Conservation (phyloP, 139 green algal genomes). For the Chlamydomonas eustigma region DNA sequence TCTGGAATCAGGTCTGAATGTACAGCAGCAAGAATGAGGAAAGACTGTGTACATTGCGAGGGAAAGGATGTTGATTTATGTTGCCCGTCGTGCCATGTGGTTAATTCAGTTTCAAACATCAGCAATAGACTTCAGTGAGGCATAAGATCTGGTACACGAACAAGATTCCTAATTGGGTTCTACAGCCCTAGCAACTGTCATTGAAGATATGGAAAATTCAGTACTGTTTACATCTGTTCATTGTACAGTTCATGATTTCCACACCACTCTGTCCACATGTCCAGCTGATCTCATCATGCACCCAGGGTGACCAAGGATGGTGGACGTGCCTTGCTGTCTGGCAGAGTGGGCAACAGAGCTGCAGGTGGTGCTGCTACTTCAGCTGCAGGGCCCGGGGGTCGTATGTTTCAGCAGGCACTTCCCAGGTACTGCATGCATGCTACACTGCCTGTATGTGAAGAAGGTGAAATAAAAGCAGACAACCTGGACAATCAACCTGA, state of each 20-base stretch:
- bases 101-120: not conserved
- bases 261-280: not conserved
- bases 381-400: not conserved
- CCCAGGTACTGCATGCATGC: not conserved
- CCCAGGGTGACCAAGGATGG: not conserved
- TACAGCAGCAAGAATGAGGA: not conserved
- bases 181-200: not conserved
- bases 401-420: not conserved
- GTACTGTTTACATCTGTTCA: too few relatives aligned
- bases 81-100: not conserved
- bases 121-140: not conserved
- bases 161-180: not conserved
- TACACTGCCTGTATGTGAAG: not conserved
- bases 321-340: too few relatives aligned
- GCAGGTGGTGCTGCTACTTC: not conserved
- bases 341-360: not conserved
- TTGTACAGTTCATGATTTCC: not conserved
- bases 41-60: not conserved
- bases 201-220: too few relatives aligned
- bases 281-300: not conserved
- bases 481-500: not conserved
- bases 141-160: not conserved
- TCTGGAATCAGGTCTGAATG: constrained; percentile 42
- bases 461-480: not conserved
- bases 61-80: not conserved